Base-by-base conservation (phyloP, 2,329 filamentous ascomycete genomes). In the Aspergillus quadricinctus region DNA sequence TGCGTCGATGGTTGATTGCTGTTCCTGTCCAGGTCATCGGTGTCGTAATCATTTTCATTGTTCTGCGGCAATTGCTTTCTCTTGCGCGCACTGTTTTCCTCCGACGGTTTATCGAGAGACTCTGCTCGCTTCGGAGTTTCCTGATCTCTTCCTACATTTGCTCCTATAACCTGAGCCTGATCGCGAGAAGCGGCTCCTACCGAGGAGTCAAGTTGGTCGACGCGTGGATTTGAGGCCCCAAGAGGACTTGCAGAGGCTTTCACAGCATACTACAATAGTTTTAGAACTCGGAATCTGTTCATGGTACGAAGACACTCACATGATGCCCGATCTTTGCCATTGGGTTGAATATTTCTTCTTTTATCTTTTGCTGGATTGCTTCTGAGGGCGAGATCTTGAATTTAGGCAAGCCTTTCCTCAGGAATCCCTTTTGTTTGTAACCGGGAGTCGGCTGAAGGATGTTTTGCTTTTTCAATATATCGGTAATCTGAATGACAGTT, bases 241-340 rank as follows among this genome's bases (percentile, higher is more conserved):
- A 51, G 28, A 11, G 55, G 40, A 31, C 51, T 48, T 4, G 51
- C 19, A 25, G 55, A 46, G 3, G 14, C 43, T 21, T 54, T 27
- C 8, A 35, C 48, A 9, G 46, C 52, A 43, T 63, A 64, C 61
- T 64, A 37, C 25, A n/a, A 27, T 37, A 5, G 28, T 49, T 17
- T 43, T 45, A 37, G 31, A 40, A 25, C 27, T 31, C 19, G n/a
- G 14, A 46, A 41, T 53, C 41, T 57, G 57, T 59, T 64, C 48
- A 55, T 29, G 23, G 21, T 27, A 50, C 7, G 21, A 14, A 37
- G 43, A 7, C 17, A 57, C 68, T 60, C 61, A 72, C 70, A 54
- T 71, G 62, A 43, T 72, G 67, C 37, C 61, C 25, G n/a, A 72
- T 71, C 50, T 72, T 72, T 21, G 61, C 60, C 57, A 70, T 62